Evolutionary conservation across 2,329 filamentous ascomycete genomes (phyloP).

Genomic region (Plectosphaerella cucumerina): DNA sequence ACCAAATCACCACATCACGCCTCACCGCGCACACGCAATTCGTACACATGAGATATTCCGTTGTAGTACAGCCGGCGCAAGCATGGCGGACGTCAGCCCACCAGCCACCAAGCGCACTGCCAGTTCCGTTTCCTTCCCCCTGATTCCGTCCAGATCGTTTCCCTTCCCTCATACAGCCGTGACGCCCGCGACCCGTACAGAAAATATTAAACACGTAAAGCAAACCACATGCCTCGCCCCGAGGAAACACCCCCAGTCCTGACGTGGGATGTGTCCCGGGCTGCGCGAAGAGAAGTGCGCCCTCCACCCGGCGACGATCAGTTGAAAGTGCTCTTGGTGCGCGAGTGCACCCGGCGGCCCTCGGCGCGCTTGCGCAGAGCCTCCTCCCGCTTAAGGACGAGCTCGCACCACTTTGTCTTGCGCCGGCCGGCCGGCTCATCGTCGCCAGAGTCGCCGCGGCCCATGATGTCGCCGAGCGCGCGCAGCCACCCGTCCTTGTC

Average conservation of each 20-base stretch:
- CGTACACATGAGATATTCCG: neutral
- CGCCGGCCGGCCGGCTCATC: constrained; percentile 38
- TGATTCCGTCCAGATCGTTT: too few relatives aligned
- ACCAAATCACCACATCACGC: neutral
- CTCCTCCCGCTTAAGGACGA: constrained; percentile 62
- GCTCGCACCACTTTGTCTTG: constrained; percentile 62
- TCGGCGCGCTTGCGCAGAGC: constrained; percentile 51
- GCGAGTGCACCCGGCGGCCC: constrained; percentile 46
- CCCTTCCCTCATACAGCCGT: neutral
- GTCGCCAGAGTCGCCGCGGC: constrained; percentile 45
- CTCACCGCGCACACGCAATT: neutral
- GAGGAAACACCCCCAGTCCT: neutral
- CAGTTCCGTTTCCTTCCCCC: too few relatives aligned
- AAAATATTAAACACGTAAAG: neutral
- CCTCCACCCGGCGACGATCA: constrained; percentile 25
- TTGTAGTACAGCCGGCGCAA: neutral
- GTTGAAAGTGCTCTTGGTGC: constrained; percentile 54
- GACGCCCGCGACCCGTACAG: neutral
- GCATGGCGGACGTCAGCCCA: too few relatives aligned
- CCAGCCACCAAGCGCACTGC: neutral
- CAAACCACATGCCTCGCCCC: neutral
- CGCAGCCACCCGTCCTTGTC: constrained; percentile 96
- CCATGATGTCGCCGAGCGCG: constrained; percentile 69
- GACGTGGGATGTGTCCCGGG: neutral
- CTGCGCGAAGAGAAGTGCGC: constrained; percentile 5